Evolutionary conservation across 2,329 filamentous ascomycete species (phyloP), one percentile per base, ranked within the genome.

Genomic region (Diaporthe longicolla): DNA sequence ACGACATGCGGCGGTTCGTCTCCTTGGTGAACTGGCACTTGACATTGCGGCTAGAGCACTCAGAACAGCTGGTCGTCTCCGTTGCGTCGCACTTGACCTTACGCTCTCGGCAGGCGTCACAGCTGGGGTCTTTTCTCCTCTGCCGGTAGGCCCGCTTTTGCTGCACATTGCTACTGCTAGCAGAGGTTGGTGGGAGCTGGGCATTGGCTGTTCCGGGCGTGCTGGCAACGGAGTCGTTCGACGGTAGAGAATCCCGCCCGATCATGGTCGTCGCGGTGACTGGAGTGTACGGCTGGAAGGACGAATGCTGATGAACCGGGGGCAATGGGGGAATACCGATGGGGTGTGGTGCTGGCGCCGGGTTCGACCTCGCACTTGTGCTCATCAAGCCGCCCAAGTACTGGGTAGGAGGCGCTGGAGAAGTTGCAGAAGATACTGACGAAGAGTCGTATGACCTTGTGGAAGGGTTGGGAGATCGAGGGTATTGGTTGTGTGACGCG

Each of bases 1-100:
- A 98, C 24, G 97, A 98, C 97, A 99, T 99, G 76, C 97, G 92
- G 74, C 97, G 90, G 82, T 99, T 99, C 17, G 97, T 99, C 84
- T 99, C 97, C 85, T 99, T 99, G 66, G 97, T 99, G 82, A 99
- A 99, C 81, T 98, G 96, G 81, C 97, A 99, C 83, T 97, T 97
- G 77, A 98, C 96, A 81, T 96, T 97, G 77, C 97, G 93, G 82
- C 95, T 98, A 6, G 95, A 97, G 85, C 97, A 99, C 84, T 99
- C 97, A 1, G 97, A 98, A 83, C 97, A 99, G 84, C 96, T 98
- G 15, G 94, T 93, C 24, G 94, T 98, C 82, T 98, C 97, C 21
- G 97, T 98, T 43, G 97, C 97, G 86, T 99, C 97, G 83, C 97
- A 99, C 89, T 93, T 93, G 81, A 93, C 92, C 84, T 93, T 93